Evolutionary conservation across 495 filamentous ascomycete genomes (phyloP).

Genomic region (Aspergillus steynii): DNA sequence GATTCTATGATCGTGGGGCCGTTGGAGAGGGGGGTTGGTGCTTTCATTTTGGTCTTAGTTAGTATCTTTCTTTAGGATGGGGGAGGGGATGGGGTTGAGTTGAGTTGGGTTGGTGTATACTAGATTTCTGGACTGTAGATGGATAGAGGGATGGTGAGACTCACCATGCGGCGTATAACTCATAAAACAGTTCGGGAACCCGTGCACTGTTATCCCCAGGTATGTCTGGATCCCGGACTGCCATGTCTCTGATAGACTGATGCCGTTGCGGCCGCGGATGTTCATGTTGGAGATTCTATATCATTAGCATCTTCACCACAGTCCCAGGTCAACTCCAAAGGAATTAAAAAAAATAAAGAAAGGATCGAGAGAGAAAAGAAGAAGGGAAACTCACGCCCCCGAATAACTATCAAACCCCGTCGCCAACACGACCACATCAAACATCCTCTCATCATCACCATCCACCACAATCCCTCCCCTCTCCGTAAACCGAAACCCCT

Average conservation of each 20-base stretch:
- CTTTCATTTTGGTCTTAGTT: constrained; percentile 30
- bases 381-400: constrained; percentile 12
- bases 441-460: constrained; percentile 40
- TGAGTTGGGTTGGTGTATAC: neutral
- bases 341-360: neutral
- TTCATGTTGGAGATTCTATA: constrained; percentile 51
- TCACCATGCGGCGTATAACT: constrained; percentile 32
- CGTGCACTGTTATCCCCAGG: constrained; percentile 47
- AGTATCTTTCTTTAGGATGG: neutral
- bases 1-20: constrained; percentile 49
- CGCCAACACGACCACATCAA: constrained; percentile 54
- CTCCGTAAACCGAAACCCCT: constrained; percentile 30
- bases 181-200: constrained; percentile 57
- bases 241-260: constrained; percentile 46
- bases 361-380: constrained; percentile 17
- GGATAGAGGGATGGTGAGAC: neutral
- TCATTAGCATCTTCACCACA: too few relatives aligned
- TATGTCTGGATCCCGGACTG: constrained; percentile 43
- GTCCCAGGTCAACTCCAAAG: neutral
- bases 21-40: constrained; percentile 51
- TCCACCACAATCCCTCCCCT: constrained; percentile 41
- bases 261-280: constrained; percentile 39
- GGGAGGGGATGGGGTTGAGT: neutral
- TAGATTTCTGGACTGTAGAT: neutral
- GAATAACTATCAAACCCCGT: constrained; percentile 51